These are phyloP conservation scores for Xanthoparmelia taractica DNA, from an alignment of 495 filamentous ascomycete species.

Conservation along the genomic window DNA sequence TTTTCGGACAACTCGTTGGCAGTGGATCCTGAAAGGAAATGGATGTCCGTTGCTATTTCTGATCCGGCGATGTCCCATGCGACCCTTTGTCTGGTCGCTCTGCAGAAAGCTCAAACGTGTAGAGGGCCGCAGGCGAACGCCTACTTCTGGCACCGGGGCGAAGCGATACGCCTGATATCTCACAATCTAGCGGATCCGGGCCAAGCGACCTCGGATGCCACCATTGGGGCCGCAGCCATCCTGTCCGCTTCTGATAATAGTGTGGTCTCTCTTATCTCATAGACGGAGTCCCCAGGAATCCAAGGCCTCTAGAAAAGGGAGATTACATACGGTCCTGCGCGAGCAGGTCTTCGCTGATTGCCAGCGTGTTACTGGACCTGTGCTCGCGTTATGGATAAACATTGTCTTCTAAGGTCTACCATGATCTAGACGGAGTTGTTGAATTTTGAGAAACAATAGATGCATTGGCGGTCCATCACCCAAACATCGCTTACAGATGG, in stretches of 20 bases:
- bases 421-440: background rate
- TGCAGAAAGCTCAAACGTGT: background rate
- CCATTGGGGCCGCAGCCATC: slow-evolving; percentile 3
- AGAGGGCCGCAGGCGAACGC: background rate
- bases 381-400: background rate
- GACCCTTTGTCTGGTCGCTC: background rate
- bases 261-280: background rate
- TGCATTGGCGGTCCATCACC: background rate
- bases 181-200: background rate
- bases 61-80: background rate
- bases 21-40: background rate
- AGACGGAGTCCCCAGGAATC: background rate
- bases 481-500: slow-evolving; percentile 10
- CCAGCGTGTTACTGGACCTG: background rate
- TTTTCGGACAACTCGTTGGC: background rate
- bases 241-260: slow-evolving; percentile 1
- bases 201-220: slow-evolving; percentile 2
- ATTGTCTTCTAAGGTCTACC: background rate
- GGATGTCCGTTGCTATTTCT: background rate
- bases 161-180: background rate
- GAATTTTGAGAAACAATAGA: background rate
- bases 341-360: background rate
- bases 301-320: background rate
- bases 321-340: background rate
- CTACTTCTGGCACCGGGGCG: background rate